These are phyloP conservation scores for Flaveria sonorensis DNA, from an alignment of 129 eudicot genomes.

Conservation along the genomic window DNA sequence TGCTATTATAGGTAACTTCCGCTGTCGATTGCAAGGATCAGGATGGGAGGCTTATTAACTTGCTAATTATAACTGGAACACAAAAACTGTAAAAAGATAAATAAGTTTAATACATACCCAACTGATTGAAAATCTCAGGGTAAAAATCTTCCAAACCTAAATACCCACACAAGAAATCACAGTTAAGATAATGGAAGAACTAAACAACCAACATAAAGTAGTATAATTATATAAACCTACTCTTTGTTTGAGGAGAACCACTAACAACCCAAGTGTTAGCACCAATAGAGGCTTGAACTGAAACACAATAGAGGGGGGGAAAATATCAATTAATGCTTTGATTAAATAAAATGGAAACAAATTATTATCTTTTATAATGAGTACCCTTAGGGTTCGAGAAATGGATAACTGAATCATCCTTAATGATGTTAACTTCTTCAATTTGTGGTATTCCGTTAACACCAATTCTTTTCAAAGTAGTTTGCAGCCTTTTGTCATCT, in stretches of 20 bases:
- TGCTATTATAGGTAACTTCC: no score
- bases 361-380: not conserved
- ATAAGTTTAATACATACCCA: conserved; percentile 51
- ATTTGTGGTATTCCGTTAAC: conserved; percentile 76
- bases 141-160: conserved; percentile 76
- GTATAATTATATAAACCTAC: conserved; percentile 39
- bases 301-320: conserved; percentile 4
- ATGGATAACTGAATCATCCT: conserved; percentile 81
- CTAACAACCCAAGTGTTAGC: conserved; percentile 98
- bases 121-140: conserved; percentile 70
- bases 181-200: not conserved
- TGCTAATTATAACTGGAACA: not conserved
- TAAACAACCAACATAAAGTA: not conserved
- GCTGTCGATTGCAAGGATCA: not conserved
- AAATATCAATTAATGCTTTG: not conserved
- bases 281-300: conserved; percentile 95
- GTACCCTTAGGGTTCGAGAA: conserved; percentile 85
- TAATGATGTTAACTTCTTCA: conserved; percentile 83
- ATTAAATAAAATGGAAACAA: not conserved
- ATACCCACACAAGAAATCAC: not conserved
- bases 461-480: conserved; percentile 82
- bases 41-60: not conserved
- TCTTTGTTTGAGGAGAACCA: conserved; percentile 82
- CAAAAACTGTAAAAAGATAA: not conserved
- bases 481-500: conserved; percentile 81